These are phyloP conservation scores for Aquilaria agallochum DNA, from an alignment of 441 rosid species.

Conservation along the genomic window DNA sequence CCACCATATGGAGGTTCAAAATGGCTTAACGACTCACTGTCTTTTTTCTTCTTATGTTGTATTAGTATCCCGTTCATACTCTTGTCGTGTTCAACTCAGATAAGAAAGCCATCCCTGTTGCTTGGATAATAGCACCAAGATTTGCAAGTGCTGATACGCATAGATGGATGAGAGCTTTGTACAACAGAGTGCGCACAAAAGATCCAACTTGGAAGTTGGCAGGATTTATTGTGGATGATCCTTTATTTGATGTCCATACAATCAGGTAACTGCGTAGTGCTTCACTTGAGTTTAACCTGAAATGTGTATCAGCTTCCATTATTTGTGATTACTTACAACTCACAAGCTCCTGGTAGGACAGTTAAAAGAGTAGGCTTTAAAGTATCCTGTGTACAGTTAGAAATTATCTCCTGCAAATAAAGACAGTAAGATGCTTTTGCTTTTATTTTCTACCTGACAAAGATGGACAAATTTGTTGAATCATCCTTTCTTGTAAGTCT, in stretches of 20 bases:
- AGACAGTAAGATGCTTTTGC: no score
- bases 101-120: slow-evolving; percentile 92
- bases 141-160: slow-evolving; percentile 51
- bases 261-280: slow-evolving; percentile 46
- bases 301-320: not conserved
- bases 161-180: slow-evolving; percentile 90
- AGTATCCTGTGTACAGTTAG: no score
- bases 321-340: not conserved
- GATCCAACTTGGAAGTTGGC: slow-evolving; percentile 91
- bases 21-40: slow-evolving; percentile 29
- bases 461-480: no score
- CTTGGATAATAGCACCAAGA: slow-evolving; percentile 83
- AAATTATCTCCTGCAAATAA: no score
- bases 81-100: slow-evolving; percentile 80
- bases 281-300: slow-evolving; percentile 6
- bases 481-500: no score
- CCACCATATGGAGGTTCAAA: slow-evolving; percentile 4
- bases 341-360: no score
- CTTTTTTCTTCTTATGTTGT: slow-evolving; percentile 18
- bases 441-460: no score
- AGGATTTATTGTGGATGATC: slow-evolving; percentile 92
- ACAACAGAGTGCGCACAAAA: slow-evolving; percentile 75
- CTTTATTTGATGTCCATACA: slow-evolving; percentile 55
- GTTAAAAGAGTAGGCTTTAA: no score
- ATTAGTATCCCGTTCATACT: slow-evolving; percentile 83